A percentile compares a stretch with the other conserved stretches of the same genome.
Evolutionary conservation across 495 filamentous ascomycete genomes (phyloP).

Genomic region (Cladorrhinum samala): DNA sequence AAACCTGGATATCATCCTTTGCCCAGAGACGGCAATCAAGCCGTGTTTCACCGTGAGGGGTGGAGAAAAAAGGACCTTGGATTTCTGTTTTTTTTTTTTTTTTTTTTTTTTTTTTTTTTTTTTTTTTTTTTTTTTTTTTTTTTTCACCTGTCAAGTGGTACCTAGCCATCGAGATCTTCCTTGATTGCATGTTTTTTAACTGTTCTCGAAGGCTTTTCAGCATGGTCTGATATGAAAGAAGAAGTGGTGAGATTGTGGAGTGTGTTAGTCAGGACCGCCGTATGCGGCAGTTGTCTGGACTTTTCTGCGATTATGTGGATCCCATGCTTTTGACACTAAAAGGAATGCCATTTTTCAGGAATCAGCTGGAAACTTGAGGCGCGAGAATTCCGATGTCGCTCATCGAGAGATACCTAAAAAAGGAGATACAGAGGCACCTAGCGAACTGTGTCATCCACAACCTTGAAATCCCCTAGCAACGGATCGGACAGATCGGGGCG

Average conservation of each 20-base stretch:
- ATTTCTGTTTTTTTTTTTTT: too few relatives aligned
- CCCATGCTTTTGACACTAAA: too few relatives aligned
- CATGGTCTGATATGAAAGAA: not conserved
- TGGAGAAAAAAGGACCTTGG: too few relatives aligned
- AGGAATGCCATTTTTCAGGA: too few relatives aligned
- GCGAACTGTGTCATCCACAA: not conserved
- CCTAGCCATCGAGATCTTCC: not conserved
- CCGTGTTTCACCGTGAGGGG: not conserved
- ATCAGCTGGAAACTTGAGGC: too few relatives aligned
- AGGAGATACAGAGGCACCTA: not conserved
- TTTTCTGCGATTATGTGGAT: too few relatives aligned
- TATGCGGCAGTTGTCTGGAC: not conserved
- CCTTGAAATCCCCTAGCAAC: not conserved
- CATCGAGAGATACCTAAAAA: not conserved
- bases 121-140: too few relatives aligned
- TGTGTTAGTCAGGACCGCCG: not conserved
- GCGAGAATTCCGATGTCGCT: too few relatives aligned
- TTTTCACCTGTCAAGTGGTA: not conserved
- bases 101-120: too few relatives aligned
- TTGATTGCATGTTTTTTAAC: not conserved
- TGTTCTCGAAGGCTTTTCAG: not conserved
- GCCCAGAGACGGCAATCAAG: not conserved
- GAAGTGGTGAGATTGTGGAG: not conserved
- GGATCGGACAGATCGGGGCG: not conserved
- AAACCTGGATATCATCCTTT: not conserved